A percentile compares a stretch with the other conserved stretches of the same genome.
Evolutionary conservation across 1,284 basidiomycete species (phyloP).

Genomic region (Crucibulum parvulum): DNA sequence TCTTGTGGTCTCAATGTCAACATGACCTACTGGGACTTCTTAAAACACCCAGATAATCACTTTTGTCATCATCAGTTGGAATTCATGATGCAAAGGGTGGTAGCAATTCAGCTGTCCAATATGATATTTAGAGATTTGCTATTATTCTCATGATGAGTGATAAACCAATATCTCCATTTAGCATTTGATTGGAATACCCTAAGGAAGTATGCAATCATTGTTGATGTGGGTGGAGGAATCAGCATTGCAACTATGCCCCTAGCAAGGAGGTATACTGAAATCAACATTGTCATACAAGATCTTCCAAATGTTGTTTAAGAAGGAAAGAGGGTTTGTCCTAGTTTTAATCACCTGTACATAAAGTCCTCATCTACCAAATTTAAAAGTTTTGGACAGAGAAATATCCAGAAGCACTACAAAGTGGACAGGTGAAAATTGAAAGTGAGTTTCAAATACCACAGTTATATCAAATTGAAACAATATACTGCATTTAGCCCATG

Average conservation of each 20-base stretch:
- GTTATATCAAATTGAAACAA: not conserved
- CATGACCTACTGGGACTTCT: too few relatives aligned
- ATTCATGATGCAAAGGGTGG: too few relatives aligned
- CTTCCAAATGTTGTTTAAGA: constrained; percentile 33
- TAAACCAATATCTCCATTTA: constrained; percentile 11
- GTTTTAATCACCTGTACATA: not conserved
- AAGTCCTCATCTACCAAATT: not conserved
- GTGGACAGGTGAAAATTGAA: constrained; percentile 30
- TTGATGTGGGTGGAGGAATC: constrained; percentile 51
- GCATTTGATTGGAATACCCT: constrained; percentile 43
- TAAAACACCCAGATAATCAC: too few relatives aligned
- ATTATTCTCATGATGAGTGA: constrained; percentile 38
- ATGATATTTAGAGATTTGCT: not conserved
- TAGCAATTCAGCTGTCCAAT: too few relatives aligned
- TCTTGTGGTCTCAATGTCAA: too few relatives aligned
- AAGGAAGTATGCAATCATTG: constrained; percentile 33
- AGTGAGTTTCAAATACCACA: constrained; percentile 16
- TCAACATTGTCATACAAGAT: constrained; percentile 47
- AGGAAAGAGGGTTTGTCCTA: constrained; percentile 29
- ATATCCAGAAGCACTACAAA: constrained; percentile 26
- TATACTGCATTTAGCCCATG: constrained; percentile 30
- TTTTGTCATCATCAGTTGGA: too few relatives aligned
- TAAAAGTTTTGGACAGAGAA: constrained; percentile 35
- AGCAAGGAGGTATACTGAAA: constrained; percentile 26
- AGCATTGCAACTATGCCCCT: constrained; percentile 39